A percentile compares a stretch with the other conserved stretches of the same genome.
Evolutionary conservation across 345 rosid genomes (phyloP).

Genomic region (Firmiana major): DNA sequence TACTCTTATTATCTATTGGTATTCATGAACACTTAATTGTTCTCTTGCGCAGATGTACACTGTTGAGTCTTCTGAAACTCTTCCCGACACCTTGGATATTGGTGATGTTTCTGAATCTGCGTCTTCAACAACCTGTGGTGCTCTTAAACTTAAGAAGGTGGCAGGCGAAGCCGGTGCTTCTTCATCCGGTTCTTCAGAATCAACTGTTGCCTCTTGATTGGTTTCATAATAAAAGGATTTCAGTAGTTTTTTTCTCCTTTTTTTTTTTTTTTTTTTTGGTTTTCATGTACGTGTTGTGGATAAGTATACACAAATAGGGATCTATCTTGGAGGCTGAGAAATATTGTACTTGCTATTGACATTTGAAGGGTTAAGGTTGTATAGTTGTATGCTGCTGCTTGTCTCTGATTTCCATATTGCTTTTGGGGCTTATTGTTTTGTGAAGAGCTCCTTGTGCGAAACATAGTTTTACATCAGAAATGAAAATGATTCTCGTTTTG

Average conservation of each 20-base stretch:
- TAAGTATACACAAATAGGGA: conserved; percentile 30
- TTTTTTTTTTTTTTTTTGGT: conserved; percentile 8
- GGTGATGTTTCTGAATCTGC: conserved; percentile 67
- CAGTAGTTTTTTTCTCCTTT: conserved; percentile 9
- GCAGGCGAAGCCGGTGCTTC: conserved; percentile 43
- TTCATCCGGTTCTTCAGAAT: conserved; percentile 40
- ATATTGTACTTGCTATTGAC: conserved; percentile 13
- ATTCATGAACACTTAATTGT: conserved; percentile 10
- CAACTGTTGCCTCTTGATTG: conserved; percentile 32
- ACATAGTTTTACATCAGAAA: conserved; percentile 2
- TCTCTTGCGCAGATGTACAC: conserved; percentile 41
- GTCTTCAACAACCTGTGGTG: conserved; percentile 27
- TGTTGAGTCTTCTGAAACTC: conserved; percentile 52
- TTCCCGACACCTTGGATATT: conserved; percentile 80
- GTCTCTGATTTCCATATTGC: conserved; percentile 9
- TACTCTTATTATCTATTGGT: neutral
- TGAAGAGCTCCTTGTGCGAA: too few species aligned
- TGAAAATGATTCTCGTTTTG: neutral
- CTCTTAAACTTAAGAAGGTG: conserved; percentile 51
- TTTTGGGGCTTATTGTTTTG: conserved; percentile 3
- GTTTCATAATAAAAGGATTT: conserved; percentile 7
- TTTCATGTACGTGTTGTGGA: conserved; percentile 27
- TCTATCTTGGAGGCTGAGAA: conserved; percentile 20
- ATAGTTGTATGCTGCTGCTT: conserved; percentile 35
- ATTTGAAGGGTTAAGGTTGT: conserved; percentile 23